Conservation (phyloP, 2,329 filamentous ascomycete species). For the Alternaria alternata region DNA sequence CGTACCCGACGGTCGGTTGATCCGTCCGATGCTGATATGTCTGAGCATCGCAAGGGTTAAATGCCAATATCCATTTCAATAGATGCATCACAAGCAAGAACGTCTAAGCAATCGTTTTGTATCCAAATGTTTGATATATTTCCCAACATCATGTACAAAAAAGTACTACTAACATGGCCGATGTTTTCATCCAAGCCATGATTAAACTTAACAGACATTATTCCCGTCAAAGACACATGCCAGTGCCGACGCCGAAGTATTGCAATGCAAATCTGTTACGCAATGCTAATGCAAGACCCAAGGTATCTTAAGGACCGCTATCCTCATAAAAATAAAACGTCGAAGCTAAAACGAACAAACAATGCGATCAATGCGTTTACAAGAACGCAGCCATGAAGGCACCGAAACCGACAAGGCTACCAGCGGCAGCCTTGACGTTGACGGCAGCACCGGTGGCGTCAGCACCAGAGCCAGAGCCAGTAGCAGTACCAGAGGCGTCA, state of each 20-base stretch:
- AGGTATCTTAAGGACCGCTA: conserved; percentile 45
- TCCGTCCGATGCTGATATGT: not conserved
- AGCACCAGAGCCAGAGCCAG: conserved; percentile 17
- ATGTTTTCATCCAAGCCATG: conserved; percentile 11
- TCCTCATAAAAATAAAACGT: conserved; percentile 9
- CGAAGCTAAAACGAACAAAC: conserved; percentile 1
- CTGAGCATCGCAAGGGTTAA: not conserved
- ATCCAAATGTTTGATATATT: conserved; percentile 19
- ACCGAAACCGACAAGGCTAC: conserved; percentile 45
- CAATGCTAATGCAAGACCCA: conserved; percentile 34
- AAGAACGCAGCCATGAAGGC: conserved; percentile 49
- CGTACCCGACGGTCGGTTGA: not conserved
- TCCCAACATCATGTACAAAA: conserved; percentile 19
- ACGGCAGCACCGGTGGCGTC: conserved; percentile 36
- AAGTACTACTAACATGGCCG: conserved; percentile 4
- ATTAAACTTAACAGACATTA: conserved; percentile 18
- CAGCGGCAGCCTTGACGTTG: conserved; percentile 35
- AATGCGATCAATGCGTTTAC: conserved; percentile 30
- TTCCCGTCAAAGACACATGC: conserved; percentile 26
- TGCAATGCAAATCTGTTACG: conserved; percentile 22
- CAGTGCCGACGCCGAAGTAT: conserved; percentile 28
- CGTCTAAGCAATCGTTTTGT: not conserved
- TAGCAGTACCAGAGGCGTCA: conserved; percentile 24
- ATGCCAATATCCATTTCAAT: too few species aligned
- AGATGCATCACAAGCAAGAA: not conserved